phyloP scores from a whole-genome alignment of 306 rosid species.

The Sesbania bispinosa region DNA sequence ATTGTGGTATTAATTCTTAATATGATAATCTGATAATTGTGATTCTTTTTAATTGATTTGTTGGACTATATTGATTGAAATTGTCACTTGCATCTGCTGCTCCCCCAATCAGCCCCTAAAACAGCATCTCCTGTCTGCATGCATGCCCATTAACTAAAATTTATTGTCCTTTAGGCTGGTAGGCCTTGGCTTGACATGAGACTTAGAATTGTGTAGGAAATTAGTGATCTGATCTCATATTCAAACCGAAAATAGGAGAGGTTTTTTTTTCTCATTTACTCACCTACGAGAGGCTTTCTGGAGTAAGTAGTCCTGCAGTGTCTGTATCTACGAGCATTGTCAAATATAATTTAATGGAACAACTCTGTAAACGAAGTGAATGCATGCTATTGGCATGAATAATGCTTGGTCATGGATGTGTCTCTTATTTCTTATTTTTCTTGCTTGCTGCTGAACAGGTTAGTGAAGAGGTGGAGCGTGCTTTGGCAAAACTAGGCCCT shows the following conservation, averaged over 20 bases:
- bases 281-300: neutral
- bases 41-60: neutral
- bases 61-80: neutral
- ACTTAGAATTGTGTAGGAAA: neutral
- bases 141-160: neutral
- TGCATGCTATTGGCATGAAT: neutral
- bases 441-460: conserved; percentile 32
- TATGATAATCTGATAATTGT: conserved; percentile 6
- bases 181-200: neutral
- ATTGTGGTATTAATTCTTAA: conserved; percentile 36
- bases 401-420: neutral
- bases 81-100: conserved; percentile 2
- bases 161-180: neutral
- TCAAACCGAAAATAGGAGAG: neutral
- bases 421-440: conserved; percentile 20
- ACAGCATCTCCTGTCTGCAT: neutral
- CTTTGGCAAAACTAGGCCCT: conserved; percentile 54
- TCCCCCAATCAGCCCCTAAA: neutral
- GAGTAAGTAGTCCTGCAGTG: neutral
- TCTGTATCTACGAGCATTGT: no score
- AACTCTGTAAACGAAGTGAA: conserved; percentile 4
- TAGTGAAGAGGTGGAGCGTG: conserved; percentile 70
- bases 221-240: neutral
- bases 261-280: neutral
- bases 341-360: neutral